Evolutionary conservation across 2,329 filamentous ascomycete species (phyloP), one percentile per base, ranked within the genome.

Genomic region (Teratosphaeria zuluensis): DNA sequence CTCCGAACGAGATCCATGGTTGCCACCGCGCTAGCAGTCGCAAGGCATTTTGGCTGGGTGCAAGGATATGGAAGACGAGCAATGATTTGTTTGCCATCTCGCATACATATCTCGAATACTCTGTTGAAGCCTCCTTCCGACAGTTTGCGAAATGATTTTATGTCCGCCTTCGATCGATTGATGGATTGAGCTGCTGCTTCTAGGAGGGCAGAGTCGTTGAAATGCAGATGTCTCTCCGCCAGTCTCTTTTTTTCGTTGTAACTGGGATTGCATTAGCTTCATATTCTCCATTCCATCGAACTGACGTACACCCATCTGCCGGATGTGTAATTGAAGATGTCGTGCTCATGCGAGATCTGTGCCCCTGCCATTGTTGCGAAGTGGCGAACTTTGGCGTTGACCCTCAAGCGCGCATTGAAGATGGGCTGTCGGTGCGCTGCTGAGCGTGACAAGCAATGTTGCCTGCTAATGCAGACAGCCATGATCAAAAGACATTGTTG

Each of bases 11-110:
- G 59, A 21, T 63, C 60, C 63, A 70, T 65, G 1, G 68, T 70
- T 4, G 68, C 68, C 7, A 68, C 67, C 51, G 68, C 68, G 58
- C 66, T 69, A 3, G 68, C 65, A 8, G 61, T 61, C 2, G 62
- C 56, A 2, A 68, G 61, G 1, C 24, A 3, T 38, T 57, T 63
- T 19, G 64, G 67, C 31, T 65, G 54, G 6, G 60, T 64, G 1
- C 53, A 60, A 16, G 59, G 60, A 35, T 69, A 69, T 9, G 64
- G 66, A 1, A 69, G 53, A 42, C 66, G 64, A 4, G 64, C 68
- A 16, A 69, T 62, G 4, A 69, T 16, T 42, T 66, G 55, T n/a
- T 61, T 5, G 0, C 66, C 67, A 64, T 68, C 62, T 6, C 38
- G n/a, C 61, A 68, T 62, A 21, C 62, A 63, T 11, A 65, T 1